These are phyloP conservation scores for Knoxdaviesia capensis DNA, from an alignment of 2,329 filamentous ascomycete genomes.

Conservation along the genomic window DNA sequence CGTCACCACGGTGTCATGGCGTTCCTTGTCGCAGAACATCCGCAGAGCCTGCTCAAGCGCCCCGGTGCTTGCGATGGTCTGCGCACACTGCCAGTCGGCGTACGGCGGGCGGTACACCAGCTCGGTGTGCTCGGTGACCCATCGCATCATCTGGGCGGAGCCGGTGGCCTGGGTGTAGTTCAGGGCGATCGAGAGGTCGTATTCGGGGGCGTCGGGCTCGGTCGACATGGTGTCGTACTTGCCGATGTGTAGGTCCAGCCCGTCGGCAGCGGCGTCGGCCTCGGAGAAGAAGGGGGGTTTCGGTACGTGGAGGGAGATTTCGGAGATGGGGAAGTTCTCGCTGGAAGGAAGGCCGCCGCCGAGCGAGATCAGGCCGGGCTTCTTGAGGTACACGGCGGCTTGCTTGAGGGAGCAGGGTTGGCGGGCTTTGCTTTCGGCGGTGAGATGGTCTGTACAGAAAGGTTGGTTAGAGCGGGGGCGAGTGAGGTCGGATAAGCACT, in stretches of 20 bases:
- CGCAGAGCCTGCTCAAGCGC: conserved; percentile 68
- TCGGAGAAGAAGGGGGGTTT: conserved; percentile 47
- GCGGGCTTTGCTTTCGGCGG: conserved; percentile 36
- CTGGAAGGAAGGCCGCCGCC: conserved; percentile 80
- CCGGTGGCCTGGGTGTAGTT: conserved; percentile 87
- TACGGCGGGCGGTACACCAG: conserved; percentile 76
- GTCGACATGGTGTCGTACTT: conserved; percentile 48
- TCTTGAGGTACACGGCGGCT: conserved; percentile 61
- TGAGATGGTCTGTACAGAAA: conserved; percentile 29
- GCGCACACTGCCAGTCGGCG: conserved; percentile 67
- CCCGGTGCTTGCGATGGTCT: conserved; percentile 73
- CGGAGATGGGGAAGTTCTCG: conserved; percentile 82
- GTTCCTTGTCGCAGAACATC: conserved; percentile 51
- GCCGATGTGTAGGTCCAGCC: conserved; percentile 42
- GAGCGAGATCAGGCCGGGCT: conserved; percentile 71
- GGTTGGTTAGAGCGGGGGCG: conserved; percentile 2
- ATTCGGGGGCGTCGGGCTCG: conserved; percentile 10
- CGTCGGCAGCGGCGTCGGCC: conserved; percentile 38
- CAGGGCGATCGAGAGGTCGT: conserved; percentile 70
- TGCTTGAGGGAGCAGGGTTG: conserved; percentile 59
- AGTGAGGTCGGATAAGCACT: not conserved
- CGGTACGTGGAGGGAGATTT: conserved; percentile 56
- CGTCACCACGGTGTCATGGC: conserved; percentile 60
- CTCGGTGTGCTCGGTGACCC: conserved; percentile 88
- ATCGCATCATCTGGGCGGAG: conserved; percentile 71